Conservation (phyloP, 352 stramenopile species). For the Globisporangium paroecandrum region DNA sequence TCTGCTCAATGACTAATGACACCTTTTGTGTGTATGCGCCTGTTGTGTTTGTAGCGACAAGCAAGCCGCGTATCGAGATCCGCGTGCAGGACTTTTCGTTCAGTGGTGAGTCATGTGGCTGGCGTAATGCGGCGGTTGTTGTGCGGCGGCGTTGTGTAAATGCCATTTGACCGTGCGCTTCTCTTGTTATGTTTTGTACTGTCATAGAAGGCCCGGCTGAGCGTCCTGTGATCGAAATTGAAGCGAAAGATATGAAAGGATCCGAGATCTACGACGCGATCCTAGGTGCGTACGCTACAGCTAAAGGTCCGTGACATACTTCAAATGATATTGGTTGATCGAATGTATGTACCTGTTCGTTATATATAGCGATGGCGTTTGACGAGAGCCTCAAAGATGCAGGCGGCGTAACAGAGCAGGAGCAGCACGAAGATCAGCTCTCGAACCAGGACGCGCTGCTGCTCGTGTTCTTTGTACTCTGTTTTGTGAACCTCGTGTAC, state of each 20-base stretch:
- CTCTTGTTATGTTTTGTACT: constrained; percentile 2
- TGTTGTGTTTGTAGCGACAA: constrained; percentile 13
- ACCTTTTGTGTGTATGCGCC: background rate
- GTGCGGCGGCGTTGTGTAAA: background rate
- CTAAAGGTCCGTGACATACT: background rate
- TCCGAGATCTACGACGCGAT: constrained; percentile 51
- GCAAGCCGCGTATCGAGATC: constrained; percentile 17
- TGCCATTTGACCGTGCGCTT: constrained; percentile 10
- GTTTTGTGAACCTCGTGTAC: constrained; percentile 24
- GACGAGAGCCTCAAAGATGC: constrained; percentile 6
- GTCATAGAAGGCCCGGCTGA: constrained; percentile 39
- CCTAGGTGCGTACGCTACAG: constrained; percentile 19
- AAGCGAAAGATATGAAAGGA: constrained; percentile 47
- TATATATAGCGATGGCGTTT: constrained; percentile 17
- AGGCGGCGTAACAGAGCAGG: constrained; percentile 23
- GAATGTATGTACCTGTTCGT: background rate
- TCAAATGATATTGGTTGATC: background rate
- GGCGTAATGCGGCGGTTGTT: background rate
- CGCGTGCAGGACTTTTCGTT: constrained; percentile 23
- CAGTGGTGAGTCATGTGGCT: constrained; percentile 11
- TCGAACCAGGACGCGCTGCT: constrained; percentile 45
- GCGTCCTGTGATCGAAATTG: constrained; percentile 41
- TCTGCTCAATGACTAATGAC: background rate
- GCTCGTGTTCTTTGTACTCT: constrained; percentile 36
- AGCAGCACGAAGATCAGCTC: constrained; percentile 32